A percentile compares a stretch with the other conserved stretches of the same genome.
phyloP scores from a whole-genome alignment of 352 stramenopile genomes.

The Phytophthora nicotianae region DNA sequence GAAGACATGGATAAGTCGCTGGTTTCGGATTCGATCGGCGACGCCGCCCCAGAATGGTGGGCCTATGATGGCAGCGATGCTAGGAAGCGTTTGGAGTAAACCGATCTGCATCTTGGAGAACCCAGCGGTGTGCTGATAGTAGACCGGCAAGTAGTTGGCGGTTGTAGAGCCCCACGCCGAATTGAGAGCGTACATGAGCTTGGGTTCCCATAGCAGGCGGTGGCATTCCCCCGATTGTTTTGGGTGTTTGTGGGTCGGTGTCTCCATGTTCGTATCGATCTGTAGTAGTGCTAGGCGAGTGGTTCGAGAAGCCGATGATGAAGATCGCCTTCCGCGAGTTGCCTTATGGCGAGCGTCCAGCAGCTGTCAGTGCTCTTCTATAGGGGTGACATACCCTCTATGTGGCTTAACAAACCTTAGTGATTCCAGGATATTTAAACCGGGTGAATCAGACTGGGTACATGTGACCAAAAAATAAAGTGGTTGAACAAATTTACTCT shows the following conservation, averaged over 20 bases:
- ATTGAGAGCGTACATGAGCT: conserved; percentile 73
- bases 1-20: conserved; percentile 65
- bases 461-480: conserved; percentile 12
- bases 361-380: conserved; percentile 24
- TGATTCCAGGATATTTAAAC: not conserved
- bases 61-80: conserved; percentile 59
- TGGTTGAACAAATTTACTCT: too few species aligned
- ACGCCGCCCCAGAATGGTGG: conserved; percentile 72
- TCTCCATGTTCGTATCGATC: conserved; percentile 6
- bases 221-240: conserved; percentile 3
- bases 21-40: conserved; percentile 59
- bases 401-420: not conserved
- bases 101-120: conserved; percentile 81
- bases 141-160: conserved; percentile 75
- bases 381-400: conserved; percentile 6
- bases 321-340: too few species aligned
- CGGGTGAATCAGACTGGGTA: conserved; percentile 38
- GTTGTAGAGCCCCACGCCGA: conserved; percentile 58
- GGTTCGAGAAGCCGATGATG: not conserved
- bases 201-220: conserved; percentile 51
- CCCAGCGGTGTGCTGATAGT: conserved; percentile 58
- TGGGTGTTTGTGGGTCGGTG: not conserved
- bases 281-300: not conserved
- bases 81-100: conserved; percentile 63
- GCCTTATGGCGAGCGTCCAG: conserved; percentile 16